A percentile compares a stretch with the other conserved stretches of the same genome.
These are phyloP conservation scores for Forsythia suspensa DNA, from an alignment of 257 asterid genomes.

Conservation along the genomic window DNA sequence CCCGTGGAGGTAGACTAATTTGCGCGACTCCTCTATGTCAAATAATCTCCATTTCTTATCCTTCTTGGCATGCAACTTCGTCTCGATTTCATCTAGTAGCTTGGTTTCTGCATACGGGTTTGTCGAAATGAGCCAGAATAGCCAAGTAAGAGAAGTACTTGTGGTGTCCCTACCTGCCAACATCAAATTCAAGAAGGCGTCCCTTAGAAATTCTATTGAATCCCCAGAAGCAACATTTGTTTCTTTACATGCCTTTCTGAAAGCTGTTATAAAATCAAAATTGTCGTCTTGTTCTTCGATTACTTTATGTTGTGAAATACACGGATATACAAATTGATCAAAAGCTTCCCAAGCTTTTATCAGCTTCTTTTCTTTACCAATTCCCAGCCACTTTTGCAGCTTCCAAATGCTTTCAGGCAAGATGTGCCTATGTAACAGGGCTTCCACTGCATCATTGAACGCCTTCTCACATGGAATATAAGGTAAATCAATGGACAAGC, in stretches of 20 bases:
- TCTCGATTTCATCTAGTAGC: too few relatives aligned
- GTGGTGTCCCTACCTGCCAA: constrained; percentile 23
- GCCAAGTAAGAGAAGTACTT: constrained; percentile 28
- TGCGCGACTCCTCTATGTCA: not conserved
- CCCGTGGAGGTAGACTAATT: constrained; percentile 22
- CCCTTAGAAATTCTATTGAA: not conserved
- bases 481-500: constrained; percentile 28
- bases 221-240: too few relatives aligned
- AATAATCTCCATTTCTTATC: not conserved
- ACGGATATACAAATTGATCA: too few relatives aligned
- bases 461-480: constrained; percentile 27
- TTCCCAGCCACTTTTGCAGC: constrained; percentile 32
- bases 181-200: constrained; percentile 10
- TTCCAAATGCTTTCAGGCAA: constrained; percentile 34
- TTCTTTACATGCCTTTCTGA: too few relatives aligned
- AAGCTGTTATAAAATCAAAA: too few relatives aligned
- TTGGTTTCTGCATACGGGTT: too few relatives aligned
- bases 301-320: too few relatives aligned
- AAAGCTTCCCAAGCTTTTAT: constrained; percentile 2
- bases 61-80: not conserved
- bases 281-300: too few relatives aligned
- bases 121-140: constrained; percentile 19
- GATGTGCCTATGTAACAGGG: constrained; percentile 25
- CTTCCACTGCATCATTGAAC: constrained; percentile 23
- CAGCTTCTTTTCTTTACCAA: constrained; percentile 34